Conservation (phyloP, 2,329 filamentous ascomycete genomes). For the Tolypocladium ovalisporum region DNA sequence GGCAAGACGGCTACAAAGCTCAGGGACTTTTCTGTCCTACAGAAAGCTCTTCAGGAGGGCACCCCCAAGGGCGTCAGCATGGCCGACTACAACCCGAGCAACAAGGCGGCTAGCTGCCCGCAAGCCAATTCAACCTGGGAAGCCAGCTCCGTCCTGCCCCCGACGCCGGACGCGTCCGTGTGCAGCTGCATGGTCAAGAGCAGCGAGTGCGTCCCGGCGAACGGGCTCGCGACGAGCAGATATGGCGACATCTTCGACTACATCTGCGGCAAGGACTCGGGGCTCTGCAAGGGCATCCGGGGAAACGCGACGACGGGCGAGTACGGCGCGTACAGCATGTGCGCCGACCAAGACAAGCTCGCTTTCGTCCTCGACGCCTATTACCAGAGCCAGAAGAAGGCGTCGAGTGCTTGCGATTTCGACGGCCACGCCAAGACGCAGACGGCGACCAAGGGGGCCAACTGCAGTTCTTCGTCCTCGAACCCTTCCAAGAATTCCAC, state of each 20-base stretch:
- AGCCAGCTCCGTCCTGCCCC: conserved; percentile 57
- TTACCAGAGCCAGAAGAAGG: conserved; percentile 43
- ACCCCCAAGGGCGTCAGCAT: conserved; percentile 56
- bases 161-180: conserved; percentile 64
- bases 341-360: conserved; percentile 58
- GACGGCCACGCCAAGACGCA: conserved; percentile 51
- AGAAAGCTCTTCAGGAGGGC: conserved; percentile 56
- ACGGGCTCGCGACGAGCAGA: conserved; percentile 42
- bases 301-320: conserved; percentile 28
- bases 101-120: conserved; percentile 67
- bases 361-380: conserved; percentile 65
- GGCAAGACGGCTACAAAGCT: conserved; percentile 53
- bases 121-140: conserved; percentile 53
- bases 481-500: not conserved
- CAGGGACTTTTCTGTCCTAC: conserved; percentile 64
- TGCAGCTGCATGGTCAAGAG: conserved; percentile 79
- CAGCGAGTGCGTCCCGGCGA: conserved; percentile 59
- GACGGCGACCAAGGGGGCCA: conserved; percentile 17
- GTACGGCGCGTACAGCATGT: conserved; percentile 74
- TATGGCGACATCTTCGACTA: conserved; percentile 64
- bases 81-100: conserved; percentile 61
- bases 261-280: conserved; percentile 51
- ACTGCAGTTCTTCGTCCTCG: not conserved
- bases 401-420: conserved; percentile 56
- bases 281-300: conserved; percentile 56